A percentile compares a stretch with the other conserved stretches of the same genome.
phyloP scores from a whole-genome alignment of 208 protist species.

The Trypanosoma scelopori region DNA sequence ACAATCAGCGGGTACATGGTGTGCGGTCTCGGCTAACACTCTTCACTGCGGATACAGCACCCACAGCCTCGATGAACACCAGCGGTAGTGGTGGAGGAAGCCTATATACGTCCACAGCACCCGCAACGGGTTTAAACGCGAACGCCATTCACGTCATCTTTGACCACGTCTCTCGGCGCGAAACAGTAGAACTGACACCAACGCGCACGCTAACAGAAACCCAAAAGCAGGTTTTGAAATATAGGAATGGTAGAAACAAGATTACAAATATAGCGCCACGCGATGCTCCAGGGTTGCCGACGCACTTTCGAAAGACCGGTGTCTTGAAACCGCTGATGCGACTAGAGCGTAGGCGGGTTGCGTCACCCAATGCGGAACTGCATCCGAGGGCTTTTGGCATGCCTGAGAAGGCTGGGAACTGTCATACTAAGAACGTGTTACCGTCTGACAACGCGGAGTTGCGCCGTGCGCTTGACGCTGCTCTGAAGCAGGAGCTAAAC shows the following conservation, averaged over 20 bases:
- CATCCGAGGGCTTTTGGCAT: conserved; percentile 41
- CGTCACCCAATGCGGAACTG: background rate
- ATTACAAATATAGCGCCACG: conserved; percentile 12
- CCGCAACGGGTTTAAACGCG: conserved; percentile 52
- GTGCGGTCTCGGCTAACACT: conserved; percentile 39
- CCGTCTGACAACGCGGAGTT: conserved; percentile 36
- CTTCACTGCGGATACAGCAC: background rate
- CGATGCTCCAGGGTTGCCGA: conserved; percentile 50
- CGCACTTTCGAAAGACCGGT: conserved; percentile 34
- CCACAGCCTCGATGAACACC: background rate
- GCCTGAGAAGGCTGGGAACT: conserved; percentile 34
- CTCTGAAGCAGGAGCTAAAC: conserved; percentile 42
- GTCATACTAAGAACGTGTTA: conserved; percentile 40
- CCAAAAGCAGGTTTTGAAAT: background rate
- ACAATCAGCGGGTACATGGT: conserved; percentile 79
- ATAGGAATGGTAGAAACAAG: conserved; percentile 8
- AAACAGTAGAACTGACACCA: conserved; percentile 66
- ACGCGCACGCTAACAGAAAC: conserved; percentile 14
- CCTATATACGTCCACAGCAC: background rate
- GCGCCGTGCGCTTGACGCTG: conserved; percentile 39
- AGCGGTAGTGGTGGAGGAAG: background rate
- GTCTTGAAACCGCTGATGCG: conserved; percentile 30
- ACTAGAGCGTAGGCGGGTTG: background rate
- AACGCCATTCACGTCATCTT: conserved; percentile 81
- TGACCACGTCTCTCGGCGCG: conserved; percentile 59